phyloP scores from a whole-genome alignment of 1,139 yeast genomes.

The Debaryomyces sp. region DNA sequence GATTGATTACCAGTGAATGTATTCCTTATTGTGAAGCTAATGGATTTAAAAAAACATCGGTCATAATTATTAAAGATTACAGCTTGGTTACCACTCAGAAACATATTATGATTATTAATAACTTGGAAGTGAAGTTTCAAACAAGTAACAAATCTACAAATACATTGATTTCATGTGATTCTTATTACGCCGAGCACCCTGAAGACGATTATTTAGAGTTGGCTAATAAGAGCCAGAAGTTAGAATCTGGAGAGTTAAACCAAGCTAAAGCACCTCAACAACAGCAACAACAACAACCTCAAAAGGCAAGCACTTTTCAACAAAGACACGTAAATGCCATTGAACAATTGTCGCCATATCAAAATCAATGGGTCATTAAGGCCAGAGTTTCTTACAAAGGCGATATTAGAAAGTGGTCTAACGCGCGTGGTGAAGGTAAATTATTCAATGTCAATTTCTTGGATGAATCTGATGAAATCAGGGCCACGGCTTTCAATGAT shows the following conservation, averaged over 20 bases:
- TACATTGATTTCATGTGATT: conserved; percentile 48
- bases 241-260: conserved; percentile 11
- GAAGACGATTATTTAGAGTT: conserved; percentile 46
- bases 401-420: conserved; percentile 86
- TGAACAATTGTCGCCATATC: conserved; percentile 90
- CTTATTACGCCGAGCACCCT: conserved; percentile 57
- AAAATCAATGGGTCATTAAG: conserved; percentile 87
- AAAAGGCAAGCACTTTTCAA: conserved; percentile 11
- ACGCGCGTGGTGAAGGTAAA: conserved; percentile 86
- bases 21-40: conserved; percentile 52
- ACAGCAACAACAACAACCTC: conserved; percentile 20
- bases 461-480: conserved; percentile 95
- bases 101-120: conserved; percentile 57
- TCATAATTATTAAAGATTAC: conserved; percentile 42
- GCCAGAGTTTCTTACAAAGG: conserved; percentile 90
- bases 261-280: conserved; percentile 12
- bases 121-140: conserved; percentile 47
- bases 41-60: conserved; percentile 39
- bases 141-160: conserved; percentile 44
- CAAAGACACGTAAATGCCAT: conserved; percentile 61
- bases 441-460: conserved; percentile 84
- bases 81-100: conserved; percentile 53
- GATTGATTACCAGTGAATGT: conserved; percentile 63
- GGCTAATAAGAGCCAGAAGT: conserved; percentile 18
- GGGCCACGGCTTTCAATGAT: conserved; percentile 94